Evolutionary conservation across 345 rosid species (phyloP), one percentile per base, ranked within the genome.

Genomic region (Citrus australasica): DNA sequence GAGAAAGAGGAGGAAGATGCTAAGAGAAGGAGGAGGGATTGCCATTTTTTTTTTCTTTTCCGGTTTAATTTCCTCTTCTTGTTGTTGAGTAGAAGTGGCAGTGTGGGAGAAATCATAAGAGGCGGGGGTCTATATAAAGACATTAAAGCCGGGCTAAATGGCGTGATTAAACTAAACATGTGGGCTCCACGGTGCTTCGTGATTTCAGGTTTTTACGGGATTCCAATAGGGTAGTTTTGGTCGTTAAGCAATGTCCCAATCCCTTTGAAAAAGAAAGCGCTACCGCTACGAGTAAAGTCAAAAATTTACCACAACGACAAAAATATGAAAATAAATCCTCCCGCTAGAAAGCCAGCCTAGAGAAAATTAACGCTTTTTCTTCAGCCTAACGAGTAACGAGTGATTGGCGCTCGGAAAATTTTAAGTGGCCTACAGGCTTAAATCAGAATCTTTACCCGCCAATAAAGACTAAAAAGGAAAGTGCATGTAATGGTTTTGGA

Each of bases 181-280:
- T 79, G 81, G 88, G 88, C 91, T 58, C 79, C 86, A 0, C 2
- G 9, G 10, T n/a, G 82, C 82, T 79, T 76, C 81, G 86, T 91
- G 87, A 89, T 89, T 84, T 80, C 87, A 67, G 83, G 83, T 77
- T 80, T 46, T 79, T 66, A 82, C 82, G 84, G 90, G 89, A 84
- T 82, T 83, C 87, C 83, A 24, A 11, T 35, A 14, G 69, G 84
- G 79, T 71, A 78, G 85, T 80, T 83, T 77, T 77, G 68, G 81
- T 83, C 84, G 90, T 85, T 88, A 75, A 81, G 76, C 51, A 46
- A 46, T 46, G 51, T 46, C 51, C 79, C 76, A 79, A 76, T 68
- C 56, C 76, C 62, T 65, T 3, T 17, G 37, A 67, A 46, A 35
- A 67, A 40, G 69, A n/a, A 59, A 37, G 51, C 7, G 42, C 9